phyloP scores from a whole-genome alignment of 805 yeast species.

The Lipomyces mesembrius region DNA sequence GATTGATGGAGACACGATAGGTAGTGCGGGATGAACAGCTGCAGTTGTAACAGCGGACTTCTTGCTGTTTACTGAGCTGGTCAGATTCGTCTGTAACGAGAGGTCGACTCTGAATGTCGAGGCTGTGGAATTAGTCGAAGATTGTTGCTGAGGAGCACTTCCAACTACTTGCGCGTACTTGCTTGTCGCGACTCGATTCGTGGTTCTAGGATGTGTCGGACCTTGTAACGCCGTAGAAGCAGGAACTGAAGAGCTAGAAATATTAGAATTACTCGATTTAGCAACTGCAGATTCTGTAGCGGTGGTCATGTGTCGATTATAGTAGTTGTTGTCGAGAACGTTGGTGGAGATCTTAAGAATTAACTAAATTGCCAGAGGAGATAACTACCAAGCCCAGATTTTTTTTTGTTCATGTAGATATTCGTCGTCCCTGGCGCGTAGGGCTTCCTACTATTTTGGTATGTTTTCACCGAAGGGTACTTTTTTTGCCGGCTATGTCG shows the following conservation, averaged over 20 bases:
- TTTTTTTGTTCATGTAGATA: conserved; percentile 1
- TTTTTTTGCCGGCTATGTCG: background rate
- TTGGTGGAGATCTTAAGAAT: background rate
- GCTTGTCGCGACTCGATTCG: background rate
- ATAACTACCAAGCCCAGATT: background rate
- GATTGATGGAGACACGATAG: conserved; percentile 12
- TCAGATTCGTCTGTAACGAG: conserved; percentile 5
- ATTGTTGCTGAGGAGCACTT: background rate
- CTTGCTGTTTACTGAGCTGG: conserved; percentile 13
- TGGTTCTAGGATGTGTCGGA: background rate
- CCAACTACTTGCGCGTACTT: background rate
- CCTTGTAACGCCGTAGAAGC: background rate
- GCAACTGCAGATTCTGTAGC: background rate
- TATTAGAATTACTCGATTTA: background rate
- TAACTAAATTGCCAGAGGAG: background rate
- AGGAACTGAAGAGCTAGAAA: background rate
- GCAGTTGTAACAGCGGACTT: conserved; percentile 12
- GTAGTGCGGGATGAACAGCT: conserved; percentile 13
- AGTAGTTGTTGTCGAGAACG: background rate
- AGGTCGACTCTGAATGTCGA: background rate
- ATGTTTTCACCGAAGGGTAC: background rate
- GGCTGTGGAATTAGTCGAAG: background rate
- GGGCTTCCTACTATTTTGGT: background rate
- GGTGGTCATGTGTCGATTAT: background rate
- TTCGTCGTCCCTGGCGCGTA: background rate